Conservation (phyloP, 2,329 filamentous ascomycete species). For the Alternaria triticimaculans region DNA sequence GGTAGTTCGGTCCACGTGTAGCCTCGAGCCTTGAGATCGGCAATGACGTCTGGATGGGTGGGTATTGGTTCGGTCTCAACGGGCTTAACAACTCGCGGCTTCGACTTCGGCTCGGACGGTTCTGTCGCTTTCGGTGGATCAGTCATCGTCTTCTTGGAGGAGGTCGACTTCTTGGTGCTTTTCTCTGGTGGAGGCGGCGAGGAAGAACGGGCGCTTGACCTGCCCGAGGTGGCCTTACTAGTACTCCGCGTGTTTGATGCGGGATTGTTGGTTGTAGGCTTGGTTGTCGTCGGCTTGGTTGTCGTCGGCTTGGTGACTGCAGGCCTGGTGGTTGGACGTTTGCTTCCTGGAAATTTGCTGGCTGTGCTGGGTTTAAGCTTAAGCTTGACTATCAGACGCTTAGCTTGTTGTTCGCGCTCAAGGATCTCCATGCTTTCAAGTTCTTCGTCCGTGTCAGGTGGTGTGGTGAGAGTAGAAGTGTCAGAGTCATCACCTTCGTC, state of each 20-base stretch:
- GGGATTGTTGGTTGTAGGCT: background rate
- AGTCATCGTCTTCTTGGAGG: background rate
- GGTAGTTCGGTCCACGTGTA: too few species aligned
- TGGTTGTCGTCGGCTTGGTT: background rate
- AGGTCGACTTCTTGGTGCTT: background rate
- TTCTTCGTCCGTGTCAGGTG: background rate
- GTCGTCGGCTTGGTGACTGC: background rate
- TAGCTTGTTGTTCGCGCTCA: background rate
- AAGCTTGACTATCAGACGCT: background rate
- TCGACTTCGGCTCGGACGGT: background rate
- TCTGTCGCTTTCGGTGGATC: background rate
- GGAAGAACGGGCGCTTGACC: background rate
- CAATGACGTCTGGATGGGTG: too few species aligned
- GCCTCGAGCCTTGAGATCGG: too few species aligned
- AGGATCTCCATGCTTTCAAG: background rate
- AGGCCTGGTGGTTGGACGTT: background rate
- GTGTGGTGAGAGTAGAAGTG: background rate
- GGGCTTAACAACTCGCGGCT: too few species aligned
- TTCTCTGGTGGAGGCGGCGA: background rate
- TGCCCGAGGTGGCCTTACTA: background rate
- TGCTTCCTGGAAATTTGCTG: background rate
- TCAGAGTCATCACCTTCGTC: background rate
- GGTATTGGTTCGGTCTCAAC: too few species aligned
- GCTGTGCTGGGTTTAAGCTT: background rate
- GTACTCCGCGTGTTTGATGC: background rate